phyloP scores from a whole-genome alignment of 345 rosid species.

The Raphanus raphanistrum region DNA sequence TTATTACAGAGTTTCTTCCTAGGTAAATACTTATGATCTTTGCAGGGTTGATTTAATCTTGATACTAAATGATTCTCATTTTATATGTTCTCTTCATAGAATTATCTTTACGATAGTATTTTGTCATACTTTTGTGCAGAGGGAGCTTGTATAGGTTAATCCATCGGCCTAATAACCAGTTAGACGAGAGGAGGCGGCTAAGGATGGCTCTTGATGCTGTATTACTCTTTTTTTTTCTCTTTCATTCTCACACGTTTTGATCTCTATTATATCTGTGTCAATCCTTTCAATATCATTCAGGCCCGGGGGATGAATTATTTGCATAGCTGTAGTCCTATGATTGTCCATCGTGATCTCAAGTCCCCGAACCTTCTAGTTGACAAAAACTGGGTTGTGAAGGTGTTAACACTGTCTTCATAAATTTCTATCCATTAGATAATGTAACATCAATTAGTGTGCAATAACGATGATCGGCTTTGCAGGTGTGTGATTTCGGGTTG shows the following conservation, averaged over 20 bases:
- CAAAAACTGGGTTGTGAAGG: constrained; percentile 98
- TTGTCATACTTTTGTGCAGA: constrained; percentile 55
- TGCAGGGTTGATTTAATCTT: constrained; percentile 2
- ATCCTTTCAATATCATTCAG: constrained; percentile 43
- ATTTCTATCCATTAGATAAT: not conserved
- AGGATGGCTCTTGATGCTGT: constrained; percentile 98
- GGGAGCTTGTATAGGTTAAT: constrained; percentile 93
- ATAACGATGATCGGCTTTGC: not conserved
- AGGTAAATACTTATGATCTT: constrained; percentile 52
- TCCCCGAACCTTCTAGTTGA: constrained; percentile 94
- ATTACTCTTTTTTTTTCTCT: constrained; percentile 33
- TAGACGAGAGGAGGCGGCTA: constrained; percentile 89
- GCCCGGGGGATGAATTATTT: constrained; percentile 99
- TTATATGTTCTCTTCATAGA: too few species aligned
- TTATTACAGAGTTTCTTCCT: constrained; percentile 92
- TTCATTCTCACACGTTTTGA: not conserved
- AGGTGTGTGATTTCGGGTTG: constrained; percentile 96
- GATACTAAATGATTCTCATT: constrained; percentile 10
- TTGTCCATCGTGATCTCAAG: constrained; percentile 95
- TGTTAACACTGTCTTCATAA: constrained; percentile 41
- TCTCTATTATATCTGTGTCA: not conserved
- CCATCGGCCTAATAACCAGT: constrained; percentile 89
- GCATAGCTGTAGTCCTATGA: constrained; percentile 79
- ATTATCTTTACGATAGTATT: not conserved
- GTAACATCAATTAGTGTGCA: not conserved